Evolutionary conservation across 345 rosid species (phyloP).

Genomic region (Syzygium grande): DNA sequence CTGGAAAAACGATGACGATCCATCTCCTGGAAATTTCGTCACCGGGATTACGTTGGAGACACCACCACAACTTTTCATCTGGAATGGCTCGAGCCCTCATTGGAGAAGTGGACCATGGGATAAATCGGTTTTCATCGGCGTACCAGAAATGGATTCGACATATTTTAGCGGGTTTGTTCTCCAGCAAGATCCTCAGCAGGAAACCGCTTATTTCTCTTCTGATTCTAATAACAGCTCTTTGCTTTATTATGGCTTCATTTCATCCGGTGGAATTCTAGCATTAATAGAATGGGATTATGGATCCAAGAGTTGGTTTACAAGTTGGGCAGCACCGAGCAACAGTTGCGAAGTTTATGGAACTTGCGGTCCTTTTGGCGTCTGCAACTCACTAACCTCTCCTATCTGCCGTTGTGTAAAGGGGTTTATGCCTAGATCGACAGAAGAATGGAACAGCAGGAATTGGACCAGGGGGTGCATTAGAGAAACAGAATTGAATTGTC

Average conservation of each 20-base stretch:
- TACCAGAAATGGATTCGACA: neutral
- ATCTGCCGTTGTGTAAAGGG: conserved; percentile 22
- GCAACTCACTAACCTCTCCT: conserved; percentile 3
- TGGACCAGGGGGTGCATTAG: conserved; percentile 13
- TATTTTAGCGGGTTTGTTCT: neutral
- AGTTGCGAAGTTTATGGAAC: conserved; percentile 9
- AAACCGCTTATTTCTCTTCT: neutral
- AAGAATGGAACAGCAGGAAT: conserved; percentile 6
- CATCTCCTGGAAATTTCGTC: conserved; percentile 9
- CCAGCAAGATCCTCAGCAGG: neutral
- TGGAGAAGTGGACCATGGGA: conserved; percentile 5
- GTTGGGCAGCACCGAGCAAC: neutral
- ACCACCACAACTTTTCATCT: conserved; percentile 11
- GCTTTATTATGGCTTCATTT: conserved; percentile 11
- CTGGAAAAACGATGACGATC: conserved; percentile 17
- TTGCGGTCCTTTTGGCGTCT: conserved; percentile 13
- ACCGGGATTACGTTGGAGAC: neutral
- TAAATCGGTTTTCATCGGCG: neutral
- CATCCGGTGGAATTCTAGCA: conserved; percentile 5
- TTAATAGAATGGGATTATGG: conserved; percentile 2
- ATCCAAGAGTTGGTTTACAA: neutral
- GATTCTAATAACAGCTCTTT: conserved; percentile 15
- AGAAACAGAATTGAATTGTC: neutral
- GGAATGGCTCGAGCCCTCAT: neutral
- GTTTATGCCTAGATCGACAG: conserved; percentile 6